Percentiles rank a stretch among this genome's conserved stretches.
Evolutionary conservation across 129 eudicot genomes (phyloP).

Genomic region (Cynara cardunculus): DNA sequence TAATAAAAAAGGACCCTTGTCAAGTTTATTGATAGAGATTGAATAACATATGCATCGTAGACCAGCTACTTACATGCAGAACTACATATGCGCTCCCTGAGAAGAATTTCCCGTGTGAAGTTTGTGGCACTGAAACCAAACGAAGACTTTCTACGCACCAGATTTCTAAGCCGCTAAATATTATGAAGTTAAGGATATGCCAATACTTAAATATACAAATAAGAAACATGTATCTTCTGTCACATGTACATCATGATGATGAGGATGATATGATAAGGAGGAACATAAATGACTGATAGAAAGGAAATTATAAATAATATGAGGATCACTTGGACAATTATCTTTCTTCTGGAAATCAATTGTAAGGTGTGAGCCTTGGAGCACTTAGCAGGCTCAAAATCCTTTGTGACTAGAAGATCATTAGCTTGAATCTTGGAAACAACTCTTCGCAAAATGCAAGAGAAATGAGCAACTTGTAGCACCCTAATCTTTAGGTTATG

Average conservation of each 20-base stretch:
- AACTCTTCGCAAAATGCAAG: no score
- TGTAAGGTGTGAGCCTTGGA: no score
- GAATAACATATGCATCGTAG: neutral
- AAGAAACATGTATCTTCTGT: neutral
- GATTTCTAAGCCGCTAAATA: constrained; percentile 58
- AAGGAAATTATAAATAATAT: no score
- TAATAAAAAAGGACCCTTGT: constrained; percentile 6
- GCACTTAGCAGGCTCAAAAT: no score
- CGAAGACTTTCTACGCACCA: constrained; percentile 64
- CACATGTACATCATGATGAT: neutral
- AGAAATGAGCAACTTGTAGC: neutral
- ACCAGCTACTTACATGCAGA: constrained; percentile 42
- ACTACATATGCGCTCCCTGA: constrained; percentile 62
- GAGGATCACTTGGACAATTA: no score
- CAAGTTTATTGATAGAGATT: constrained; percentile 15
- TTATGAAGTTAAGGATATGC: constrained; percentile 24
- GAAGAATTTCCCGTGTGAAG: constrained; percentile 61
- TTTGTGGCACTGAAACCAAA: constrained; percentile 57
- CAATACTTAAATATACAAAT: neutral
- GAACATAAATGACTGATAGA: neutral
- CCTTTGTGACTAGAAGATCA: no score
- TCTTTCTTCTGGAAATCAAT: no score
- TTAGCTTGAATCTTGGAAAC: no score
- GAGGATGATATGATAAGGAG: neutral
- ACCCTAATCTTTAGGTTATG: neutral